A percentile compares a stretch with the other conserved stretches of the same genome.
These are phyloP conservation scores for Tylopilus felleus DNA, from an alignment of 768 basidiomycete genomes.

Conservation along the genomic window DNA sequence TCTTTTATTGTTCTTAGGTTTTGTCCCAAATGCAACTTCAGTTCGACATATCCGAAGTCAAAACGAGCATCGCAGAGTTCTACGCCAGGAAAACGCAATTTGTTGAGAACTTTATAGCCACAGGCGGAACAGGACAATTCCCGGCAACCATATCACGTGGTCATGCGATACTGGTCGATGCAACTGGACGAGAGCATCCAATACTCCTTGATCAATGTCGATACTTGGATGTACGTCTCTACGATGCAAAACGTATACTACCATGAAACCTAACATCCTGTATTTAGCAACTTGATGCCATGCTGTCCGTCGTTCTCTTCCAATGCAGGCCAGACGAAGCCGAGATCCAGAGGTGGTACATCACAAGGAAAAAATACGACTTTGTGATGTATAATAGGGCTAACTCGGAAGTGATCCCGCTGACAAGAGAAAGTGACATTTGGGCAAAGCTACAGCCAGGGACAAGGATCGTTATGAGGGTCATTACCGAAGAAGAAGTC, in stretches of 20 bases:
- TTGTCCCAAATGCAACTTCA: conserved; percentile 1
- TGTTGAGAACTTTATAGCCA: background rate
- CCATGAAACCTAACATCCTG: background rate
- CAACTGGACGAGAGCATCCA: background rate
- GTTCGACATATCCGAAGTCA: background rate
- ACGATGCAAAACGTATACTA: background rate
- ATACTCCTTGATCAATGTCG: conserved; percentile 4
- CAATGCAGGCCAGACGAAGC: background rate
- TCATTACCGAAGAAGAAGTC: background rate
- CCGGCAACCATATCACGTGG: background rate
- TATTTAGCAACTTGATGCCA: background rate
- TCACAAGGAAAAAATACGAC: background rate
- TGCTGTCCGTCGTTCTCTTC: background rate
- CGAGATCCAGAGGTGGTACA: conserved; percentile 2
- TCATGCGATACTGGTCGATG: background rate
- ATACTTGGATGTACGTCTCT: background rate
- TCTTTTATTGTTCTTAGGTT: background rate
- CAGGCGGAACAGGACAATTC: background rate
- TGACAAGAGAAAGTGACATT: background rate
- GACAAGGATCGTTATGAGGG: conserved; percentile 1
- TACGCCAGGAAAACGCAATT: background rate
- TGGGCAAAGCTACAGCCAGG: background rate
- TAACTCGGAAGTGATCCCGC: background rate
- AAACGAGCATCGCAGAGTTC: background rate
- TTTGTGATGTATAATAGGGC: background rate